Percentiles rank a stretch among this genome's conserved stretches.
Evolutionary conservation across 2,329 filamentous ascomycete genomes (phyloP).

Genomic region (Sporothrix pseudoabietina): DNA sequence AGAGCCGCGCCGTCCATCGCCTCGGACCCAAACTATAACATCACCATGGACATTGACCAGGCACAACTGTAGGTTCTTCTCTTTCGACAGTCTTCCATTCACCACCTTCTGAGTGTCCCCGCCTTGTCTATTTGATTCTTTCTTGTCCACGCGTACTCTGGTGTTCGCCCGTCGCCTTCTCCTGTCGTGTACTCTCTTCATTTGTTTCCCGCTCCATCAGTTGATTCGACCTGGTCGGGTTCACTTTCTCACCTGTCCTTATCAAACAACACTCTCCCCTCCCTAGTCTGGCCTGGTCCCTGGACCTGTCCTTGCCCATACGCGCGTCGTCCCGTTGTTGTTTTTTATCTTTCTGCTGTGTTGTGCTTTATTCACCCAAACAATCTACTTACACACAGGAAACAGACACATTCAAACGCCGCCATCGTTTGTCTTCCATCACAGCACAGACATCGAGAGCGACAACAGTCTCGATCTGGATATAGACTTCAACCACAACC

Average conservation of each 20-base stretch:
- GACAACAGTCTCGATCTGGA: constrained; percentile 39
- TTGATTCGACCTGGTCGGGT: constrained; percentile 10
- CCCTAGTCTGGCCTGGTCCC: background rate
- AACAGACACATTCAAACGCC: constrained; percentile 36
- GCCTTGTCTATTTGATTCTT: constrained; percentile 24
- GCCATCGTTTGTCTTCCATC: constrained; percentile 53
- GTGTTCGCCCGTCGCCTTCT: background rate
- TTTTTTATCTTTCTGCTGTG: background rate
- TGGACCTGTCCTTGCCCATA: background rate
- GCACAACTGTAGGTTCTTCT: constrained; percentile 53
- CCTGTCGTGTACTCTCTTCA: background rate
- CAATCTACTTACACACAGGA: background rate
- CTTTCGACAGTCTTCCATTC: constrained; percentile 27
- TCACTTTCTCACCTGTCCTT: background rate
- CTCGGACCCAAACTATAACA: constrained; percentile 37
- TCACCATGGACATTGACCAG: constrained; percentile 56
- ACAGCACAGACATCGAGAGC: constrained; percentile 41
- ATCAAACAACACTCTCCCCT: constrained; percentile 14
- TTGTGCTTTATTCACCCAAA: constrained; percentile 2
- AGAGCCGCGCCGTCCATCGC: background rate
- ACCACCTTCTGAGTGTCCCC: background rate
- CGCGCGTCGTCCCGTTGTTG: background rate
- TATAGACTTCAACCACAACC: background rate
- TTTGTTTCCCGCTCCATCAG: background rate
- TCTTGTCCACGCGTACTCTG: background rate